Conservation (phyloP, 108 stramenopile genomes). For the Cyclotella cryptica region DNA sequence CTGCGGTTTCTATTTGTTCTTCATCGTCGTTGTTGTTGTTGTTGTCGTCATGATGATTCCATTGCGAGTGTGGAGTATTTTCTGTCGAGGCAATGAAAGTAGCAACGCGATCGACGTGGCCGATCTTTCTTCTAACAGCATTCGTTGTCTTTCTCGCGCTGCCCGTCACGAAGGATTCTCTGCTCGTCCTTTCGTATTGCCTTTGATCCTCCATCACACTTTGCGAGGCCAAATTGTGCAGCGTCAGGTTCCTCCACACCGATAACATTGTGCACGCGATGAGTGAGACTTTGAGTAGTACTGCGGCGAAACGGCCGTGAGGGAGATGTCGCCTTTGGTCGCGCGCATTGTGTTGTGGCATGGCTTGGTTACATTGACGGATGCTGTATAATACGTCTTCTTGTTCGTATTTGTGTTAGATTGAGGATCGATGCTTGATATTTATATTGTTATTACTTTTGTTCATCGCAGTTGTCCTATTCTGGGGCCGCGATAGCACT, state of each 20-base stretch:
- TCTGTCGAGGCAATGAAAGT: background rate
- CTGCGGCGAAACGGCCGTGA: background rate
- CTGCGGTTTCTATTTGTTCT: background rate
- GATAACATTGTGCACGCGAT: background rate
- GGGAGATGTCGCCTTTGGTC: background rate
- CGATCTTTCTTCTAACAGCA: background rate
- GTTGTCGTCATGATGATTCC: background rate
- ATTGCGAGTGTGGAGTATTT: background rate
- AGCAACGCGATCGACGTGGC: background rate
- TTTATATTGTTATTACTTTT: no score
- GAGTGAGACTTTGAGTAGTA: background rate
- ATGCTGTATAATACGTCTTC: no score
- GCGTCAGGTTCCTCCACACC: background rate
- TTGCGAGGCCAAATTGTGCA: background rate
- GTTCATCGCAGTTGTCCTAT: no score
- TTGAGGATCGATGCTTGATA: no score
- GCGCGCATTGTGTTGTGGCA: background rate
- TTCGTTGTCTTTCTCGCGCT: background rate
- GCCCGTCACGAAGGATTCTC: conserved; percentile 3
- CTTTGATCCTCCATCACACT: background rate
- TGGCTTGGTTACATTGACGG: no score
- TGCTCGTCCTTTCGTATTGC: background rate
- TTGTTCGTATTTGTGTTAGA: no score
- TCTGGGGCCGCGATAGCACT: no score
- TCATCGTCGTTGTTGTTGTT: no score